Evolutionary conservation across 2,329 filamentous ascomycete genomes (phyloP), one percentile per base, ranked within the genome.

Genomic region (Xylariaceae sp.): DNA sequence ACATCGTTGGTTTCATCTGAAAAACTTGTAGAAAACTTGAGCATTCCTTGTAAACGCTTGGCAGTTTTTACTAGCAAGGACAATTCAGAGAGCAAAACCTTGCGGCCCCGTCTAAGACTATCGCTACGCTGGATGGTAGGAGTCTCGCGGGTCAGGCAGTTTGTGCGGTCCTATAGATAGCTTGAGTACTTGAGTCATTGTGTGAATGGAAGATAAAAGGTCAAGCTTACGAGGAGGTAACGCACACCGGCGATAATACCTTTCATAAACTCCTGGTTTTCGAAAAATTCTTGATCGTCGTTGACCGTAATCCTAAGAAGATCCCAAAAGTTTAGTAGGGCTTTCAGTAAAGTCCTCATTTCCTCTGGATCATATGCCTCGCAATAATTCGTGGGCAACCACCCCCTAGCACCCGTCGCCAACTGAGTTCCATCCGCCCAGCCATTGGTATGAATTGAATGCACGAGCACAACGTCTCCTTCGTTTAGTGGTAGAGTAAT

Each of bases 351-450:
- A 60, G 84, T 91, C 52, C 85, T 83, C 79, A 97, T 91, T 60
- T 91, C 85, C 27, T 90, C 83, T 45, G 92, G 90, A 62, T 96
- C 89, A 70, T 96, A 99, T 7, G 89, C 81, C 69, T 96, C 91
- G 75, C 94, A 99, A 71, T 97, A 99, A 72, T 99, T 99, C 6
- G 94, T 99, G 2, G 94, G 94, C 57, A 99, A 76, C 94, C 94
- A 99, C 59, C 94, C 94, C 63, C 94, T 82, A 49, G 88, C 87
- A 30, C 92, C 92, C 2, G 91, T 89, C 29, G 87, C 81, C 58
- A 99, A 74, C 41, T 96, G 77, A 0, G 94, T 99, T 50, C 94
- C 94, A 70, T 99, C 94, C 34, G 94, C 94, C 94, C 94, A 99
- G 63, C 94, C 94, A 74, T 97, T 99, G 57, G 90, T 94, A 72